Evolutionary conservation across 257 asterid species (phyloP).

Genomic region (Marsdenia floribunda): DNA sequence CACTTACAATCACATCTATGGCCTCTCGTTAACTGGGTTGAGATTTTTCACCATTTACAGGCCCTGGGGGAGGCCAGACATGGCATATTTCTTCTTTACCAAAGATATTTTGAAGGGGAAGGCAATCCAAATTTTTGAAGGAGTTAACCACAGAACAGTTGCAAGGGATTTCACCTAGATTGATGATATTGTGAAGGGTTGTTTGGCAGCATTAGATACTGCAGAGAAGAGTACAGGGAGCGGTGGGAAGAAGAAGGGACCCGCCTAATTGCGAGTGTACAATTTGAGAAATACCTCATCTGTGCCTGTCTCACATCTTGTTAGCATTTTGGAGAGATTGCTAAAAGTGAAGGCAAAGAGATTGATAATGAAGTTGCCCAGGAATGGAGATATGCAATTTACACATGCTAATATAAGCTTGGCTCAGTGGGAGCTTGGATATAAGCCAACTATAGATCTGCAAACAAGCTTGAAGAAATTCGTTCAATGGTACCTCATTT

Average conservation of each 20-base stretch:
- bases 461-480: conserved; percentile 94
- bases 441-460: conserved; percentile 84
- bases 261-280: conserved; percentile 80
- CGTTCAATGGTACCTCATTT: conserved; percentile 88
- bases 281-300: conserved; percentile 94
- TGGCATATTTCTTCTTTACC: conserved; percentile 94
- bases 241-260: conserved; percentile 92
- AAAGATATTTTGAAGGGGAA: conserved; percentile 88
- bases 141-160: conserved; percentile 81
- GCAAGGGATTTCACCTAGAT: conserved; percentile 95
- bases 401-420: conserved; percentile 90
- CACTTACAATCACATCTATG: no score
- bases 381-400: conserved; percentile 88
- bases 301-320: conserved; percentile 90
- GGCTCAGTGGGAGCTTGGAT: conserved; percentile 85
- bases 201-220: conserved; percentile 86
- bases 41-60: conserved; percentile 93
- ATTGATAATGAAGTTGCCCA: conserved; percentile 74
- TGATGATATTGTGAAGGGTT: conserved; percentile 95
- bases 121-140: conserved; percentile 76
- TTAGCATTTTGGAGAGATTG: conserved; percentile 80
- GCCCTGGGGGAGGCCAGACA: conserved; percentile 99
- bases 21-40: conserved; percentile 85
- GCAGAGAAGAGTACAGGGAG: conserved; percentile 94
- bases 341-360: conserved; percentile 85